Evolutionary conservation across 1,284 basidiomycete species (phyloP), one percentile per base, ranked within the genome.

Genomic region (Pseudozyma sp.): DNA sequence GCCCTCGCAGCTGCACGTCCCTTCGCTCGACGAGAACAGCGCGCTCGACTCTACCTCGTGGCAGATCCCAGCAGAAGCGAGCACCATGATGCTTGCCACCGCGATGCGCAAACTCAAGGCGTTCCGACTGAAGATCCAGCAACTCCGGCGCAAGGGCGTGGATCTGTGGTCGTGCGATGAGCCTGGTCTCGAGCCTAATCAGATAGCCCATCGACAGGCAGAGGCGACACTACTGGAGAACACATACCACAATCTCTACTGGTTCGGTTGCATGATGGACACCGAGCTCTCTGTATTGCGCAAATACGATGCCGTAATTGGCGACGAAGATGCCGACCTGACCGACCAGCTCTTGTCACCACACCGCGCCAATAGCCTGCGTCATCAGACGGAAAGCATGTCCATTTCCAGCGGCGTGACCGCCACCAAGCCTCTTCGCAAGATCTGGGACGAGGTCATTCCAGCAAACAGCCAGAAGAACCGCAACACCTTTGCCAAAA

Each of bases 391-490:
- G 30, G 45, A 55, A 5, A 34, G 34, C 37, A 47, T 31, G 17
- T 37, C 44, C 17, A 17, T n/a, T 39, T 49, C 56, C 5, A 29
- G 37, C 8, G 50, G 46, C 14, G 29, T 8, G 2, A 24, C 37
- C 4, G 3, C 43, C 7, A 53, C 31, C 1, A 49, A 37, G 30
- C 68, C 63, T 0, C 40, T 67, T 17, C 54, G 68, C 37, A 71
- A 67, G 63, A 72, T 72, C 46, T 72, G 63, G 63, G 64, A 72
- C 54, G 69, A 72, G 13, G 59, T 67, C 0, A 72, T 72, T n/a
- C 64, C 60, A 0, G 60, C 60, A 5, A 63, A 60, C 53, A 72
- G 69, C 45, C 51, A 59, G 19, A 35, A 43, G 34, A 59, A 63
- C 35, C 54, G 52, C 7, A 59, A 56, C 37, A 67, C 64, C 0